Conservation (phyloP, 23 red algal species). For the Gracilariopsis chorda region DNA sequence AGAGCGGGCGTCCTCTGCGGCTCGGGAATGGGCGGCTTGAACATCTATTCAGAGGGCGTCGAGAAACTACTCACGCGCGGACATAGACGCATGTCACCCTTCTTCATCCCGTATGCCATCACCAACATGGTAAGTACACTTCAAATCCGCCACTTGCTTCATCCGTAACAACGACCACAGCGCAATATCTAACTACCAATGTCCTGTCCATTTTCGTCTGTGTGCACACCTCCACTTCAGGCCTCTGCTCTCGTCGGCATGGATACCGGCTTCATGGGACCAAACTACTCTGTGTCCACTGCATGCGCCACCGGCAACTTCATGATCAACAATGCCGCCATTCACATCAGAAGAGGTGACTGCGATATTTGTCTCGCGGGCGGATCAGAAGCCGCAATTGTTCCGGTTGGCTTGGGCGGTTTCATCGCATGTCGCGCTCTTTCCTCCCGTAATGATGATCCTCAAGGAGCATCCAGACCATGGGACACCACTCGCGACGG, state of each 20-base stretch:
- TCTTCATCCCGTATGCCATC: slow-evolving; percentile 98
- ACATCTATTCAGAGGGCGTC: slow-evolving; percentile 75
- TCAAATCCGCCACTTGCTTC: too few species aligned
- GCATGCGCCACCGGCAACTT: slow-evolving; percentile 97
- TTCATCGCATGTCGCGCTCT: slow-evolving; percentile 99
- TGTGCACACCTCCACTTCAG: not conserved
- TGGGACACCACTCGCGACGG: slow-evolving; percentile 97
- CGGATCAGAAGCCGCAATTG: slow-evolving; percentile 93
- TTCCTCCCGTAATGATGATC: slow-evolving; percentile 82
- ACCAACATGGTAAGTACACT: slow-evolving; percentile 97
- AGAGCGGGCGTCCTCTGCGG: slow-evolving; percentile 78
- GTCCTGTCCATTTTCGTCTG: not conserved
- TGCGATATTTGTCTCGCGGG: slow-evolving; percentile 89
- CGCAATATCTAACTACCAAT: not conserved
- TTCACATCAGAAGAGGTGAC: slow-evolving; percentile 94
- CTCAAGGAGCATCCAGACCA: slow-evolving; percentile 70
- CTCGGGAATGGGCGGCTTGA: slow-evolving; percentile 93
- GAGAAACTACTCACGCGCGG: slow-evolving; percentile 70
- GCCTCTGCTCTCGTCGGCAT: slow-evolving; percentile 85
- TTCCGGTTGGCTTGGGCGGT: slow-evolving; percentile 87
- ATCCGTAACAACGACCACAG: not conserved
- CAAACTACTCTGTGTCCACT: slow-evolving; percentile 92
- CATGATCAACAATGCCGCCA: slow-evolving; percentile 91
- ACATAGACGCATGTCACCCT: slow-evolving; percentile 83
- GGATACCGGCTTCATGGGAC: slow-evolving; percentile 86